Base-by-base conservation (phyloP, 371 early-diverging fungal genomes). In the Apophysomyces elegans region DNA sequence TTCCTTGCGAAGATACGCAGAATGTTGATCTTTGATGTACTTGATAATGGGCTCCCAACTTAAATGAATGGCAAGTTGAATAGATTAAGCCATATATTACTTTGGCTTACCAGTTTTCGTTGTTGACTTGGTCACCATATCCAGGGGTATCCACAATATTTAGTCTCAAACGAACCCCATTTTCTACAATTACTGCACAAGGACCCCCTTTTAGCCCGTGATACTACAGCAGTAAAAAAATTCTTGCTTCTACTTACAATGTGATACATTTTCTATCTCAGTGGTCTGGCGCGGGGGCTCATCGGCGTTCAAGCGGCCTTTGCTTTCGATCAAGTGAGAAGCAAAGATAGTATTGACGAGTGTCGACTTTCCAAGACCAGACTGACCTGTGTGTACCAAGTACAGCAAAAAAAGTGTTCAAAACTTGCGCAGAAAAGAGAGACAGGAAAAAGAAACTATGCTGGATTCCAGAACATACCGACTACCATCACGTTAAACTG, bases 351-450 rank as follows among this genome's bases (percentile, higher is more conserved):
- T 96, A 88, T 97, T 97, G 77, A 98, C 88, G 65, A 99, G 88
- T 37, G 99, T 99, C 35, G 97, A 93, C 77, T 99, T 96, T 65
- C 99, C 99, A 64, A 98, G 86, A 36, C 98, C 99, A 59, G 94
- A 90, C 87, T 97, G 95, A 67, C 96, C 94, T 88, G 71, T 66
- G 46, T 39, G 32, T 26, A 63, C 38, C 43, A 47, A 59, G 45
- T 8, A 46, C 14, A 45, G 18, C 35, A n/a, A 60, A 43, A 32
- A 35, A 26, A 26, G 32, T 26, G 32, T 26, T 26, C 3, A 26
- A 3, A 26, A 26, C 32, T 26, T 39, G 14, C 58, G 18, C 32
- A 59, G 32, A 36, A 35, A 7, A 0, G 13, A 56, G 1, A 18
- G 14, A 46, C 36, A 45, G 47, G 26, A 16, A 47, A 43, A 16